Conservation (phyloP, 2,329 filamentous ascomycete species). For the Ophiostoma fasciatum region DNA sequence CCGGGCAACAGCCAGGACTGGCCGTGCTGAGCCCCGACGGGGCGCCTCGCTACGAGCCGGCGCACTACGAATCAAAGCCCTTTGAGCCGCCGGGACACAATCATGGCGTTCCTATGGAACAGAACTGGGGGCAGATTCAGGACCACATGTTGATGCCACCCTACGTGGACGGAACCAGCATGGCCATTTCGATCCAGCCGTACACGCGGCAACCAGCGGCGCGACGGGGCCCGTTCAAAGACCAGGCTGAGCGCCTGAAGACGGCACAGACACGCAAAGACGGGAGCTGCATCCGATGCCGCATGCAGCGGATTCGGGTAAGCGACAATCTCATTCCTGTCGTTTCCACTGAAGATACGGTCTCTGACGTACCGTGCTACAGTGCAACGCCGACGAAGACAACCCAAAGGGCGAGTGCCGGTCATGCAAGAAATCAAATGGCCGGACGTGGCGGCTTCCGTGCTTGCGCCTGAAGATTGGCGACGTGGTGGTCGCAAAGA, state of each 20-base stretch:
- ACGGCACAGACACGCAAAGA: slow-evolving; percentile 43
- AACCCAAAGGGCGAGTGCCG: slow-evolving; percentile 34
- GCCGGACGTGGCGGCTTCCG: slow-evolving; percentile 37
- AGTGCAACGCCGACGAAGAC: slow-evolving; percentile 38
- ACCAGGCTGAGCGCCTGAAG: slow-evolving; percentile 32
- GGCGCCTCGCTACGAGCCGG: too few species aligned
- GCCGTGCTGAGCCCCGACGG: too few species aligned
- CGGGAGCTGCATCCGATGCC: slow-evolving; percentile 44
- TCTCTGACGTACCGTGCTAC: not conserved
- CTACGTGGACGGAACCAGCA: slow-evolving; percentile 4
- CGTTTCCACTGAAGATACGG: not conserved
- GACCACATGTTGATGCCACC: not conserved
- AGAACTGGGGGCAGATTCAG: not conserved
- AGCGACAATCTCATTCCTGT: slow-evolving; percentile 14
- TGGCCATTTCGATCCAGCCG: slow-evolving; percentile 19
- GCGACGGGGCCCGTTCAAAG: slow-evolving; percentile 39
- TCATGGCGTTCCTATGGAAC: too few species aligned
- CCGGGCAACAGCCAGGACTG: too few species aligned
- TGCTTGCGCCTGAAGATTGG: slow-evolving; percentile 47
- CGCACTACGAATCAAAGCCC: too few species aligned
- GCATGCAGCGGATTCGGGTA: slow-evolving; percentile 48
- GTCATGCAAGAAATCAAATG: slow-evolving; percentile 36
- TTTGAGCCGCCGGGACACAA: too few species aligned
- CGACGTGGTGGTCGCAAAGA: slow-evolving; percentile 42
- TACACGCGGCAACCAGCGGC: slow-evolving; percentile 20